A percentile compares a stretch with the other conserved stretches of the same genome.
Evolutionary conservation across 2,329 filamentous ascomycete species (phyloP).

Genomic region (Pyrenochaeta sp.): DNA sequence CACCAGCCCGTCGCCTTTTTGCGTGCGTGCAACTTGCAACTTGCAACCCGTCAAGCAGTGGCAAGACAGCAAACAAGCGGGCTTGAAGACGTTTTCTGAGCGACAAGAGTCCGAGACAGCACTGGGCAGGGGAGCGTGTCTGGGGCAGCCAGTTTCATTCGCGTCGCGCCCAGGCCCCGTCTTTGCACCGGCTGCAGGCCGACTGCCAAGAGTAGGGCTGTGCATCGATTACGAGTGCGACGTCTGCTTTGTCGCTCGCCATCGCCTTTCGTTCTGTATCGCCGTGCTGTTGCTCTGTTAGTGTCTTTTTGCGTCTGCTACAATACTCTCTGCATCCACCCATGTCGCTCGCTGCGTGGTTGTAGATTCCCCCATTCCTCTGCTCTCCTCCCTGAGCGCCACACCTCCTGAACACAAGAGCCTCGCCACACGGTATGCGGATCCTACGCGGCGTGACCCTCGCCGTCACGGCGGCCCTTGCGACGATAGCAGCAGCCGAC

Average conservation of each 20-base stretch:
- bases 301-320: conserved; percentile 8
- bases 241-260: conserved; percentile 21
- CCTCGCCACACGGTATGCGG: conserved; percentile 38
- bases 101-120: background rate
- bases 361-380: conserved; percentile 6
- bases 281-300: conserved; percentile 6
- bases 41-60: background rate
- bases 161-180: conserved; percentile 27
- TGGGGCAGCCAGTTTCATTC: conserved; percentile 22
- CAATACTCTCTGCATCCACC: conserved; percentile 19
- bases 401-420: conserved; percentile 30
- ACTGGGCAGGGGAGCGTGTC: background rate
- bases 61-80: no score
- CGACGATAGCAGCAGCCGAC: conserved; percentile 32
- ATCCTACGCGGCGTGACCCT: conserved; percentile 31
- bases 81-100: no score
- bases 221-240: conserved; percentile 36
- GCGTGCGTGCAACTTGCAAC: background rate
- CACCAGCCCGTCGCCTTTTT: background rate
- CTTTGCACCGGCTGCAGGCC: conserved; percentile 12
- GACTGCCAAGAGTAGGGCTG: conserved; percentile 25
- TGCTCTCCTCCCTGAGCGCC: conserved; percentile 8
- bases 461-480: conserved; percentile 29
- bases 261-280: conserved; percentile 17
- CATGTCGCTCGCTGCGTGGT: conserved; percentile 42